A percentile compares a stretch with the other conserved stretches of the same genome.
These are phyloP conservation scores for Glycine latifolia DNA, from an alignment of 306 rosid genomes.

Conservation along the genomic window DNA sequence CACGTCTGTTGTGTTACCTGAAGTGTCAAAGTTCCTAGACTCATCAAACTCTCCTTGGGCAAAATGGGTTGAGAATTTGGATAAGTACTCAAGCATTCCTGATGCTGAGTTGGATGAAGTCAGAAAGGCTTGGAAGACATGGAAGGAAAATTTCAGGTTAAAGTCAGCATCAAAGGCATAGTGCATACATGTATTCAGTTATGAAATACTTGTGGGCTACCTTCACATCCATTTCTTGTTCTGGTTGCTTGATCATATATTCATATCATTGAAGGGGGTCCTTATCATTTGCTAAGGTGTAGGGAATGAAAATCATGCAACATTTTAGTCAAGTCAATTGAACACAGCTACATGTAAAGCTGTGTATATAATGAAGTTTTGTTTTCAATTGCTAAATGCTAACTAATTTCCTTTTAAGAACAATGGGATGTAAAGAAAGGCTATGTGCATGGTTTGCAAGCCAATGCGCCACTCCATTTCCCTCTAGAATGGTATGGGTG, in stretches of 20 bases:
- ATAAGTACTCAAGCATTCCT: constrained; percentile 71
- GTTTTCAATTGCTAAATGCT: no score
- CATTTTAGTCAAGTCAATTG: neutral
- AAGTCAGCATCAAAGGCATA: constrained; percentile 41
- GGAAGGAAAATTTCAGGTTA: constrained; percentile 67
- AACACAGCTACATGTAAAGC: neutral
- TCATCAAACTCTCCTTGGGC: constrained; percentile 79
- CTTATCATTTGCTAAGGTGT: neutral
- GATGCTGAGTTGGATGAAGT: constrained; percentile 69
- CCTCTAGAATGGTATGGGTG: neutral
- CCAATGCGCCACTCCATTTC: no score
- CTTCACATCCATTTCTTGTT: neutral
- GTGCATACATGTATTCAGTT: constrained; percentile 28
- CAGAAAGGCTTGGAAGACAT: constrained; percentile 74
- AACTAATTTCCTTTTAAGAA: no score
- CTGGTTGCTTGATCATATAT: neutral
- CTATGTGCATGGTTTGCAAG: no score
- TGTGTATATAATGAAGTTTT: no score
- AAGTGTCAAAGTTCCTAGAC: constrained; percentile 73
- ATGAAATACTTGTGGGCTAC: constrained; percentile 6
- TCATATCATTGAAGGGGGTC: neutral
- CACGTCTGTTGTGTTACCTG: constrained; percentile 72
- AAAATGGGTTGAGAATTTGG: constrained; percentile 85
- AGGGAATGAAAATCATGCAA: neutral
- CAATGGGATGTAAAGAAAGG: no score